phyloP scores from a whole-genome alignment of 2,329 filamentous ascomycete species.

The Cladosporium sp. region DNA sequence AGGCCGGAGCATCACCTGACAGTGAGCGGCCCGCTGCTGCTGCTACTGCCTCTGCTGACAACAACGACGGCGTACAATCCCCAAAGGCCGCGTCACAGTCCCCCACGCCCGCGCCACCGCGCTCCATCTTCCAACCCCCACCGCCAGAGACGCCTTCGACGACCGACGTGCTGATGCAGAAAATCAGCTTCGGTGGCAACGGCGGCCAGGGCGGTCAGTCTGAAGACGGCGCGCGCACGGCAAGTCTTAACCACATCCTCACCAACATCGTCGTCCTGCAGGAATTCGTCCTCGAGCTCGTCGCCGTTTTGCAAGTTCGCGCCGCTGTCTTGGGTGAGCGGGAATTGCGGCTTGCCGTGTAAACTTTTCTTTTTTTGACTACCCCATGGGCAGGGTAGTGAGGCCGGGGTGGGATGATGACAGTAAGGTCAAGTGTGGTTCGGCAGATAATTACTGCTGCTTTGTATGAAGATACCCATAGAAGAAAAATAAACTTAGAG shows the following conservation, averaged over 20 bases:
- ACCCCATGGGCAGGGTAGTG: no score
- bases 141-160: slow-evolving; percentile 33
- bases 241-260: slow-evolving; percentile 45
- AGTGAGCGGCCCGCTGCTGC: slow-evolving; percentile 9
- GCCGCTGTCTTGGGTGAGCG: slow-evolving; percentile 41
- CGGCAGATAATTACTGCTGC: no score
- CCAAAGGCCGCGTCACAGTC: slow-evolving; percentile 2
- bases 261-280: slow-evolving; percentile 49
- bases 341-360: slow-evolving; percentile 32
- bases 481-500: no score
- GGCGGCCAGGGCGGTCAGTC: slow-evolving; percentile 21
- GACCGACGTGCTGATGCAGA: slow-evolving; percentile 32
- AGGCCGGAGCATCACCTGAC: no score
- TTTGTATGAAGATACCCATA: no score
- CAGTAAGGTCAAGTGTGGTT: no score
- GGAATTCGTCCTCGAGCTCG: slow-evolving; percentile 47
- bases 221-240: slow-evolving; percentile 24
- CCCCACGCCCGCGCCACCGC: background rate
- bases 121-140: slow-evolving; percentile 28
- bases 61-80: slow-evolving; percentile 12
- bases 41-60: no score
- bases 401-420: no score
- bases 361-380: no score
- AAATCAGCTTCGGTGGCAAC: slow-evolving; percentile 24
- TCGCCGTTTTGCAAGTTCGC: slow-evolving; percentile 45